These are phyloP conservation scores for Coccomyxa subellipsoidea DNA, from an alignment of 163 green algal species.

Conservation along the genomic window DNA sequence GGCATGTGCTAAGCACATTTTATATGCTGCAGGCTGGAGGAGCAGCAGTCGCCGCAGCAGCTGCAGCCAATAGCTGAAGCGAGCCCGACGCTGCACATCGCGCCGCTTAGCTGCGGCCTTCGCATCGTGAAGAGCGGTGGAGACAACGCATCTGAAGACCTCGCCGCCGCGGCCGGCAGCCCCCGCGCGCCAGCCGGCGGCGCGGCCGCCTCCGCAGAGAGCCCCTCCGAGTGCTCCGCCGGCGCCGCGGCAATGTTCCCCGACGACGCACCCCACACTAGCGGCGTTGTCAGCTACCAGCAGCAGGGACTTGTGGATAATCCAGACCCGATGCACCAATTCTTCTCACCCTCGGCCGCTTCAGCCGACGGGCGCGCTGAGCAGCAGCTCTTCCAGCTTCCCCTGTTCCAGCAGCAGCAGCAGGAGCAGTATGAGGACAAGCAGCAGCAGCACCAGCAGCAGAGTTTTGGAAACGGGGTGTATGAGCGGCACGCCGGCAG, in stretches of 20 bases:
- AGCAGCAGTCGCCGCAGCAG: neutral
- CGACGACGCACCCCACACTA: neutral
- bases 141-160: no score
- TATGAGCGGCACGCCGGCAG: no score
- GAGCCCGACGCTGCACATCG: neutral
- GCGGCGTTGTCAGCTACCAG: neutral
- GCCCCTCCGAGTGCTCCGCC: neutral
- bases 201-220: neutral
- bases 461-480: no score
- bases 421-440: neutral
- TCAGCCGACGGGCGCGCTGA: neutral
- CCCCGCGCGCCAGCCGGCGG: neutral
- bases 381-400: neutral
- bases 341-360: neutral
- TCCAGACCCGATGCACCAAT: no score
- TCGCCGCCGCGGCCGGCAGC: no score
- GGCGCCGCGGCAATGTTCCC: neutral
- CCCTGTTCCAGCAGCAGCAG: neutral
- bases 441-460: no score
- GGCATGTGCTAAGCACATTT: no score
- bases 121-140: neutral
- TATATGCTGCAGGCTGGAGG: neutral
- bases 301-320: no score
- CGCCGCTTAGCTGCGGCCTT: neutral
- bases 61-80: neutral